phyloP scores from a whole-genome alignment of 805 yeast species.

The Starmera amethionina region DNA sequence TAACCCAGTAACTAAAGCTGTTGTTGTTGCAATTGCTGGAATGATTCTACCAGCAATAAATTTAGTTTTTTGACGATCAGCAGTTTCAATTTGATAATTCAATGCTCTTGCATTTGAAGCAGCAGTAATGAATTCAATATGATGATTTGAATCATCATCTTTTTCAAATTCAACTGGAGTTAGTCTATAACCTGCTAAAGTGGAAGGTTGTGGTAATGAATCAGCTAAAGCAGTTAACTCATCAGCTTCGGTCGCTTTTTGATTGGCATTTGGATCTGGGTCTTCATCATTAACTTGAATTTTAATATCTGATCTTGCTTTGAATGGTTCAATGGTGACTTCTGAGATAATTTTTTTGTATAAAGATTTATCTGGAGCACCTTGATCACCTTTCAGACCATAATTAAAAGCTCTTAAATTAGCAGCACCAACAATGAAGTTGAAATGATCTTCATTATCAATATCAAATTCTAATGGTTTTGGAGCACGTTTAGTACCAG shows the following conservation, averaged over 20 bases:
- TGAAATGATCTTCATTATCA: slow-evolving; percentile 65
- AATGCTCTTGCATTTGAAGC: slow-evolving; percentile 94
- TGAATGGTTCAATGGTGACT: slow-evolving; percentile 50
- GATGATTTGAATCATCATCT: slow-evolving; percentile 95
- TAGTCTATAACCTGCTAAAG: slow-evolving; percentile 81
- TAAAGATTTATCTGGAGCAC: slow-evolving; percentile 33
- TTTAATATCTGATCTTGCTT: slow-evolving; percentile 64
- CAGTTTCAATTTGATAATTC: slow-evolving; percentile 82
- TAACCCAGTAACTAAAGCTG: slow-evolving; percentile 94
- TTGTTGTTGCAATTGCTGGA: slow-evolving; percentile 98
- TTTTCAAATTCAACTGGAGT: slow-evolving; percentile 93
- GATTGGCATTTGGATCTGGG: slow-evolving; percentile 69
- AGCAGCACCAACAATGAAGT: slow-evolving; percentile 83
- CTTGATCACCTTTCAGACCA: slow-evolving; percentile 72
- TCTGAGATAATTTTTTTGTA: slow-evolving; percentile 46
- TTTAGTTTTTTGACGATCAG: slow-evolving; percentile 84
- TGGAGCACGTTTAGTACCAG: slow-evolving; percentile 97
- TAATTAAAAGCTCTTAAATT: slow-evolving; percentile 83
- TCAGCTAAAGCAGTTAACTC: slow-evolving; percentile 62
- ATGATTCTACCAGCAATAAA: slow-evolving; percentile 97
- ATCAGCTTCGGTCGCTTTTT: slow-evolving; percentile 39
- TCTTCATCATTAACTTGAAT: slow-evolving; percentile 84
- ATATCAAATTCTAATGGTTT: slow-evolving; percentile 72
- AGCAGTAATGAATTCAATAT: slow-evolving; percentile 90
- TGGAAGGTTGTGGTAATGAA: slow-evolving; percentile 78